Evolutionary conservation across 768 basidiomycete species (phyloP).

Genomic region (Lentinula raphanica): DNA sequence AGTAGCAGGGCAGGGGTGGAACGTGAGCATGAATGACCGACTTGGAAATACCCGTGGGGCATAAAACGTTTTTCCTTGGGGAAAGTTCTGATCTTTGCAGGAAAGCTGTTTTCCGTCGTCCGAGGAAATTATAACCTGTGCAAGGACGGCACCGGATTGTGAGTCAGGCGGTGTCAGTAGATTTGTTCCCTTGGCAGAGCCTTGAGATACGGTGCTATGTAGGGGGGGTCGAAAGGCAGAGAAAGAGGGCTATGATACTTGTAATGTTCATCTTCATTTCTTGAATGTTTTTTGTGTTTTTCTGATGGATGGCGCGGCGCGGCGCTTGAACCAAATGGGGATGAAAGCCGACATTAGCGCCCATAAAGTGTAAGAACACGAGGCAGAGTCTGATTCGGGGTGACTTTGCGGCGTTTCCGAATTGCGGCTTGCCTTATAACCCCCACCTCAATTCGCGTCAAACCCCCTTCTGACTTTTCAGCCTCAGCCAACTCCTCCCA

Average conservation of each 20-base stretch:
- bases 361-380: background rate
- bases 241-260: background rate
- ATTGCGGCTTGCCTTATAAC: background rate
- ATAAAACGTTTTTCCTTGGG: background rate
- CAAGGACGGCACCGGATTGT: background rate
- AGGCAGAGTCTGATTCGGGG: background rate
- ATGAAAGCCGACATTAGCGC: background rate
- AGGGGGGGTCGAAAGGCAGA: too few species aligned
- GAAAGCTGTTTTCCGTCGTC: background rate
- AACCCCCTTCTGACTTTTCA: background rate
- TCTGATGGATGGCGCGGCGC: background rate
- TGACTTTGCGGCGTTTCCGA: background rate
- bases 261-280: background rate
- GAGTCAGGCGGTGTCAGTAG: slow-evolving; percentile 6
- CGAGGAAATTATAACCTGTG: background rate
- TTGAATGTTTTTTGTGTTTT: background rate
- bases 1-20: background rate
- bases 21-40: background rate
- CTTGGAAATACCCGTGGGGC: background rate
- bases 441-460: background rate
- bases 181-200: too few species aligned
- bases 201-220: too few species aligned
- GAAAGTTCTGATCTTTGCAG: background rate
- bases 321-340: background rate
- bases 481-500: background rate